Conservation (phyloP, 805 yeast genomes). For the Lachancea thermotolerans region DNA sequence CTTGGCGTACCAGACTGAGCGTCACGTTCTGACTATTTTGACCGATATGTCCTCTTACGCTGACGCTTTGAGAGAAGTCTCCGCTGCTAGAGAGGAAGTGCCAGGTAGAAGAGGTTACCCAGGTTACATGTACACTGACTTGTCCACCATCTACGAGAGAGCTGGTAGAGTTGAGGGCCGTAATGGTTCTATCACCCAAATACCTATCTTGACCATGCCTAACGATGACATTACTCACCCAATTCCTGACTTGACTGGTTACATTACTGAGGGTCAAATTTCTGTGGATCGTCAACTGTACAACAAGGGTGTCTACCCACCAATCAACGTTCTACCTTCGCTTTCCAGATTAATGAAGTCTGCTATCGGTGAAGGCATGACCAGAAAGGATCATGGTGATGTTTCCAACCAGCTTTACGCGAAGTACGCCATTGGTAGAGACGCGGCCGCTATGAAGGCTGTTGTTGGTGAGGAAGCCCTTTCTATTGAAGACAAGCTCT, state of each 20-base stretch:
- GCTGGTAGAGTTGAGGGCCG: conserved; percentile 99
- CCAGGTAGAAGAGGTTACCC: conserved; percentile 99
- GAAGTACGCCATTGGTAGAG: conserved; percentile 98
- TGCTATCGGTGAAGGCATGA: conserved; percentile 99
- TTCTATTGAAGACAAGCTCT: conserved; percentile 93
- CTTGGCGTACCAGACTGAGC: conserved; percentile 97
- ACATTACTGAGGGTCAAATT: conserved; percentile 98
- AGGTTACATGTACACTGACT: conserved; percentile 99
- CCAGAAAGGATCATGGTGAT: conserved; percentile 99
- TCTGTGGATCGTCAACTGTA: conserved; percentile 92
- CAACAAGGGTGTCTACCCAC: conserved; percentile 97
- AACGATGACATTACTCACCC: conserved; percentile 99
- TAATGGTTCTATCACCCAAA: conserved; percentile 98
- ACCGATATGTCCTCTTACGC: conserved; percentile 99
- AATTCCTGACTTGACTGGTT: conserved; percentile 99
- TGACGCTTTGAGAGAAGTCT: conserved; percentile 98
- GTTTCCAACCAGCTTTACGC: conserved; percentile 98
- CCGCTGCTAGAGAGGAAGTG: conserved; percentile 99
- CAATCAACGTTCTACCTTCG: conserved; percentile 96
- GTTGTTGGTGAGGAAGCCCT: conserved; percentile 99
- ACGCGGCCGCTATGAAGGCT: conserved; percentile 99
- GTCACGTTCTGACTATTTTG: conserved; percentile 95
- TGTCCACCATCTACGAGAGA: conserved; percentile 97
- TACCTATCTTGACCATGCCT: conserved; percentile 99
- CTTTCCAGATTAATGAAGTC: conserved; percentile 97